phyloP scores from a whole-genome alignment of 2,329 filamentous ascomycete species.

The Fusarium sp. region DNA sequence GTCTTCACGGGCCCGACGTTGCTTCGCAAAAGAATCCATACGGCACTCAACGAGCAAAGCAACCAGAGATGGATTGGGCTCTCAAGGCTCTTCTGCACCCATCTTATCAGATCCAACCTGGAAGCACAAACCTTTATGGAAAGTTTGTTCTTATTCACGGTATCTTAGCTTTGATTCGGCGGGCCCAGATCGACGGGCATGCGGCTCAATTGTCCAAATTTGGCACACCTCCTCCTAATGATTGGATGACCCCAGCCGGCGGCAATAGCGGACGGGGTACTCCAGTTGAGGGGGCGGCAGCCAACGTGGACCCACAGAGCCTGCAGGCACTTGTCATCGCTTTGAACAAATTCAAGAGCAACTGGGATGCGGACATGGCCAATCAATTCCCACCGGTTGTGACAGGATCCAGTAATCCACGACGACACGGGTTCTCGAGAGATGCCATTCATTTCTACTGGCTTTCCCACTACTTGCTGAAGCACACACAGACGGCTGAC shows the following conservation, averaged over 20 bases:
- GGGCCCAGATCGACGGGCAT: constrained; percentile 56
- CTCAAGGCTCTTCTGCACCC: constrained; percentile 70
- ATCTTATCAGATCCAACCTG: constrained; percentile 69
- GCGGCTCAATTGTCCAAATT: constrained; percentile 53
- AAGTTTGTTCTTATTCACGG: constrained; percentile 81
- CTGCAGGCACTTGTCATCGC: constrained; percentile 64
- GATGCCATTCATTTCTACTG: constrained; percentile 81
- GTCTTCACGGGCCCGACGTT: constrained; percentile 67
- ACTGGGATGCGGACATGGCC: constrained; percentile 77
- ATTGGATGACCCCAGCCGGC: constrained; percentile 63
- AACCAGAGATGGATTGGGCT: constrained; percentile 71
- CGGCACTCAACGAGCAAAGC: constrained; percentile 71
- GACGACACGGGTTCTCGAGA: constrained; percentile 75
- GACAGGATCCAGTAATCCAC: constrained; percentile 60
- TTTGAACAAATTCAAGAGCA: constrained; percentile 77
- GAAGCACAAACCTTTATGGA: constrained; percentile 76
- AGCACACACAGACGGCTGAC: constrained; percentile 65
- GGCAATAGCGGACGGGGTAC: constrained; percentile 59
- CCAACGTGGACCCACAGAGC: constrained; percentile 57
- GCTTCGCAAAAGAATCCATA: constrained; percentile 68
- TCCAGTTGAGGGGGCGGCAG: constrained; percentile 54
- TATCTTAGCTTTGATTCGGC: constrained; percentile 69
- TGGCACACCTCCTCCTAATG: constrained; percentile 68
- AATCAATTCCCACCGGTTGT: constrained; percentile 70
- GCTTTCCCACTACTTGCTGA: constrained; percentile 73